Conservation (phyloP, 768 basidiomycete species). For the Pleurotus cornucopiae region DNA sequence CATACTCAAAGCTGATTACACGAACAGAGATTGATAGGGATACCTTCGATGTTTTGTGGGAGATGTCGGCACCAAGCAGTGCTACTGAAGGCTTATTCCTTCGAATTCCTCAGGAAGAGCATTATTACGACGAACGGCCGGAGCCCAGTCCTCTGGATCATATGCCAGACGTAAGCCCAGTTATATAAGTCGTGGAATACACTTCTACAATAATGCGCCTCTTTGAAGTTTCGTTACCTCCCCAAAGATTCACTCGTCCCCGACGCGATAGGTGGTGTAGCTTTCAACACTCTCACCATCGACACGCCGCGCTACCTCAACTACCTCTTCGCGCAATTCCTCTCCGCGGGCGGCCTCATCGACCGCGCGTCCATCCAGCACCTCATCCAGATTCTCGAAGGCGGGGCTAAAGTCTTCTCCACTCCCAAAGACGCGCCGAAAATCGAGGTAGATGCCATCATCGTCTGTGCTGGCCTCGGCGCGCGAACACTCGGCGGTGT, state of each 20-base stretch:
- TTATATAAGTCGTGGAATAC: slow-evolving; percentile 12
- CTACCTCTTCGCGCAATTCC: slow-evolving; percentile 66
- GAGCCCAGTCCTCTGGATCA: slow-evolving; percentile 40
- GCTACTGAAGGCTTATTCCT: slow-evolving; percentile 60
- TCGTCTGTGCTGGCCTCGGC: slow-evolving; percentile 73
- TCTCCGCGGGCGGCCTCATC: slow-evolving; percentile 55
- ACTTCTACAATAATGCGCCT: not conserved
- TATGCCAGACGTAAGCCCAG: slow-evolving; percentile 44
- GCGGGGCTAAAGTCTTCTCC: slow-evolving; percentile 41
- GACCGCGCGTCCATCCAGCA: slow-evolving; percentile 63
- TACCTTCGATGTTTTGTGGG: slow-evolving; percentile 76
- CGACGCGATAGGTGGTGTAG: slow-evolving; percentile 38
- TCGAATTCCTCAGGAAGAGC: slow-evolving; percentile 60
- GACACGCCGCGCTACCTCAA: slow-evolving; percentile 68
- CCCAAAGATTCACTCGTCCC: slow-evolving; percentile 28
- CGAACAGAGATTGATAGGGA: slow-evolving; percentile 58
- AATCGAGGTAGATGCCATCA: slow-evolving; percentile 44
- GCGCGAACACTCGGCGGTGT: slow-evolving; percentile 76
- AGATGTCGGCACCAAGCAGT: slow-evolving; percentile 56
- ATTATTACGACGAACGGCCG: slow-evolving; percentile 37
- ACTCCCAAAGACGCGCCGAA: slow-evolving; percentile 15
- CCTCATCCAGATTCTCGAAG: slow-evolving; percentile 65
- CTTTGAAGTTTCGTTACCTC: slow-evolving; percentile 31
- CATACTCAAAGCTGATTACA: not conserved
- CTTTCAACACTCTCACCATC: slow-evolving; percentile 68